phyloP scores from a whole-genome alignment of 2,329 filamentous ascomycete genomes.

The Blastomyces parvus region DNA sequence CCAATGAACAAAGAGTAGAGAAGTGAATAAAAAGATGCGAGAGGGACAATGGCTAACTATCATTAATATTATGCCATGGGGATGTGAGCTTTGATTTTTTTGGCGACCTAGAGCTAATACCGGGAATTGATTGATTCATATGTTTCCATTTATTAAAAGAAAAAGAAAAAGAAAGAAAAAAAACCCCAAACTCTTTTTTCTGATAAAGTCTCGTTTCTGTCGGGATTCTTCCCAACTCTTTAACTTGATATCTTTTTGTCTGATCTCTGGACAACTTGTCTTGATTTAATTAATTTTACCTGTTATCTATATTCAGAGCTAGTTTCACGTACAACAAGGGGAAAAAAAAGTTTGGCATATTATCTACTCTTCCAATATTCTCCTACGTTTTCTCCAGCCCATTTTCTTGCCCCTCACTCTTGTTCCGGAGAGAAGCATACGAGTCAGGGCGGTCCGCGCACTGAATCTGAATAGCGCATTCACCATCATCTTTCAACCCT shows the following conservation, averaged over 20 bases:
- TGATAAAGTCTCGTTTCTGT: neutral
- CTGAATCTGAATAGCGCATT: no score
- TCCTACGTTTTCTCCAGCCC: neutral
- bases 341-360: neutral
- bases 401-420: neutral
- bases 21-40: neutral
- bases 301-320: neutral
- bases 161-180: no score
- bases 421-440: neutral
- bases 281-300: neutral
- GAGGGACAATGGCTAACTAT: neutral
- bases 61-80: neutral
- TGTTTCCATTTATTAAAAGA: neutral
- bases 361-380: neutral
- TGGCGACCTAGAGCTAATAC: neutral
- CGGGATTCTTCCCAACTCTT: neutral
- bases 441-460: no score
- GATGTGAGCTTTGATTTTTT: neutral
- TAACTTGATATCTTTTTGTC: neutral
- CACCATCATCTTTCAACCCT: no score
- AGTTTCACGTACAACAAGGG: neutral
- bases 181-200: neutral
- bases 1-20: neutral
- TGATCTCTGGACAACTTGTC: neutral
- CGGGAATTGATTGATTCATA: neutral